Conservation (phyloP, 208 protist species). For the Zelonia costaricensis region DNA sequence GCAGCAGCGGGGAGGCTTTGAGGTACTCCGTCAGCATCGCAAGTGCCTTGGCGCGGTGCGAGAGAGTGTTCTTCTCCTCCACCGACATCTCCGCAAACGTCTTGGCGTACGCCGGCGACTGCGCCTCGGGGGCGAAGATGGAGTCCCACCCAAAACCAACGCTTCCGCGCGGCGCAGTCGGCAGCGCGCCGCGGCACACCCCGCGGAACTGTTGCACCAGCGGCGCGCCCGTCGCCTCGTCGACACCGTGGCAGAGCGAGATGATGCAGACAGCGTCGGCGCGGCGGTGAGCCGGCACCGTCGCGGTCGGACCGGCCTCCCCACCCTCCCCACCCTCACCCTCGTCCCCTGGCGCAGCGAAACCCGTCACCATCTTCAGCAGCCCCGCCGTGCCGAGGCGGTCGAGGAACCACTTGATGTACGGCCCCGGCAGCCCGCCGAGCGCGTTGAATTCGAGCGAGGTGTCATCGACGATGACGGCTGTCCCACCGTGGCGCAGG, state of each 20-base stretch:
- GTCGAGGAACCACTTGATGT: slow-evolving; percentile 98
- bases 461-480: slow-evolving; percentile 97
- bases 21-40: slow-evolving; percentile 39
- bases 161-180: slow-evolving; percentile 61
- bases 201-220: slow-evolving; percentile 72
- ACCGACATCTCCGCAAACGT: slow-evolving; percentile 92
- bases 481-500: slow-evolving; percentile 16
- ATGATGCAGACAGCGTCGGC: slow-evolving; percentile 88
- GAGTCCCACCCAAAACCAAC: slow-evolving; percentile 96
- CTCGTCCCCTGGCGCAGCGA: slow-evolving; percentile 28
- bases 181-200: slow-evolving; percentile 60
- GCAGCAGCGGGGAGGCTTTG: background rate
- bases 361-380: slow-evolving; percentile 91
- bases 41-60: slow-evolving; percentile 91
- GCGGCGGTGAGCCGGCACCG: slow-evolving; percentile 25
- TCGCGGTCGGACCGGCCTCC: background rate
- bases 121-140: slow-evolving; percentile 92
- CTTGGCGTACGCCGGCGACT: slow-evolving; percentile 27
- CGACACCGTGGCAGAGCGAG: slow-evolving; percentile 28
- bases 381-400: slow-evolving; percentile 91
- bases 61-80: slow-evolving; percentile 95
- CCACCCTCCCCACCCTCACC: slow-evolving; percentile 54
- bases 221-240: slow-evolving; percentile 16
- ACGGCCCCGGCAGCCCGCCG: slow-evolving; percentile 96
- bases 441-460: slow-evolving; percentile 97